Evolutionary conservation across 768 basidiomycete species (phyloP), one percentile per base, ranked within the genome.

Genomic region (Boletales sp.): DNA sequence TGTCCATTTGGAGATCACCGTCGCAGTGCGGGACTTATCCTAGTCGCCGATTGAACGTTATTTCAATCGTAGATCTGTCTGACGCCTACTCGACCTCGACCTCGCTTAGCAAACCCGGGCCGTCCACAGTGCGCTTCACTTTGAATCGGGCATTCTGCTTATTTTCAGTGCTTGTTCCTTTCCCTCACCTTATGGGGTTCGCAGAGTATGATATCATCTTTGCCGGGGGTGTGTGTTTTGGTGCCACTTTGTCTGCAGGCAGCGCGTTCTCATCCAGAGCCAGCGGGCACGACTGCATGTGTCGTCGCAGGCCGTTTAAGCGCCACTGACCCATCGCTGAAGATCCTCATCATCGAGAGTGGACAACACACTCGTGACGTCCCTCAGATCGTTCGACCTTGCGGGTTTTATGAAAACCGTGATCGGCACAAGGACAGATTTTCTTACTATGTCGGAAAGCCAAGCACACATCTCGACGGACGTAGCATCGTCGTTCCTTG

Each of bases 251-350:
- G 7, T 28, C 25, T 28, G 25, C 25, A 28, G 6, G 25, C 25
- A 25, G 5, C 11, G 14, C 32, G 14, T 30, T 5, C 37, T 50
- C n/a, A 44, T 31, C 12, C 21, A 34, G 21, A 10, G 8, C 9
- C 30, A 61, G 60, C 59, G 1, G 67, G 67, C 17, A 57, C 62
- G 15, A 53, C 62, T 8, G 67, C 62, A 10, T 62, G 61, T 38
- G 53, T 70, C n/a, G 51, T 53, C 4, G 64, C 67, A 18, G 62
- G 61, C 3, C 61, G 67, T 15, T 53, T 69, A 8, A 57, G 57
- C 11, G 47, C 51, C 0, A 60, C 58, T 3, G 57, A 66, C 31
- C 63, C 68, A 4, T 49, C 52, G 6, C 61, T 66, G 37, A 63
- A 51, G 42, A 64, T 68, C 28, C 55, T 65, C 10, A 15, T 67